Base-by-base conservation (phyloP, 1,139 yeast genomes). In the Geotrichum bryndzae region DNA sequence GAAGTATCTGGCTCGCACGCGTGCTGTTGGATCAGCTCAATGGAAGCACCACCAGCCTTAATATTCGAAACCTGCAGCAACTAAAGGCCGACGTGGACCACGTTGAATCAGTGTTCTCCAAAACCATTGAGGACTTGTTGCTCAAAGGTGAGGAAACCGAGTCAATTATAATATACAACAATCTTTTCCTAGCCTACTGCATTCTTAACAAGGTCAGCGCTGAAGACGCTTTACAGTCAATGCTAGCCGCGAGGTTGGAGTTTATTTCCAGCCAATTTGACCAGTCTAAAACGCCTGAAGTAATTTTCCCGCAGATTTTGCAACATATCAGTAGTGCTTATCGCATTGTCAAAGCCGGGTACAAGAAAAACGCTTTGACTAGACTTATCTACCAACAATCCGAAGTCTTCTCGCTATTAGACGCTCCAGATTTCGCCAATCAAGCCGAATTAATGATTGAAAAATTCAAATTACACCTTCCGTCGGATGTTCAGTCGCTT, bases 401-500 rank as follows among this genome's bases (percentile, higher is more conserved):
- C 3, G 65, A 62, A 8, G 65, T 65, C 7, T 70, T 68, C 57
- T 58, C 66, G 2, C 57, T 70, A n/a, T 61, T 70, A 25, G 69
- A 65, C 13, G 33, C 66, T 18, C 69, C 71, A 0, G 72, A 70
- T 48, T 63, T 70, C 51, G 57, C 53, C 23, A 62, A 62, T 10
- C 63, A 62, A 41, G 54, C 61, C 10, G 70, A 68, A 46, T 60
- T 69, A 23, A 63, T 88, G 82, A 74, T 89, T 92, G 60, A 83
- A 87, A 73, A 89, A 81, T 65, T 88, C 86, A 70, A 84, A 84
- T 67, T 81, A 77, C 53, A 96, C 96, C 76, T 90, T 91, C 85
- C 92, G 86, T 76, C 88, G 85, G 1, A 94, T 86, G 69, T 96
- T 90, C 67, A 86, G 80, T 69, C 87, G 86, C 77, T 88, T 85